Conservation (phyloP, 2,329 filamentous ascomycete species). For the Cucurbitaria berberidis region DNA sequence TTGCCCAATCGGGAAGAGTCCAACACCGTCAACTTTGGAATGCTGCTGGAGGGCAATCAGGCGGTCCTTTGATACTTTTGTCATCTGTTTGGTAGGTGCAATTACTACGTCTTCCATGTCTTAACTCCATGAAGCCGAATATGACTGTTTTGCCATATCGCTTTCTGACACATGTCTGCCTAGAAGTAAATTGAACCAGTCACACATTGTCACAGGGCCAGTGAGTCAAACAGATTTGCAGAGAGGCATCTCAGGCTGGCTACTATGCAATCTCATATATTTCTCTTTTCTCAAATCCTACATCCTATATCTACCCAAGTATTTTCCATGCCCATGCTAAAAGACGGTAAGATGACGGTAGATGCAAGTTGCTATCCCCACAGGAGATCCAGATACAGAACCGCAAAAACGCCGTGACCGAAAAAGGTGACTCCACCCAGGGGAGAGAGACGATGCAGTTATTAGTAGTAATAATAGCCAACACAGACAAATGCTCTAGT, state of each 20-base stretch:
- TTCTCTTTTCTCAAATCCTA: background rate
- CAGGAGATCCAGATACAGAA: constrained; percentile 2
- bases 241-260: background rate
- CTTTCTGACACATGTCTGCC: background rate
- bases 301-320: background rate
- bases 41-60: no score
- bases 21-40: background rate
- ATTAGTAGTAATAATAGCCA: constrained; percentile 14
- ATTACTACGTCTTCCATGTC: no score
- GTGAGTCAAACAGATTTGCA: background rate
- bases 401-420: constrained; percentile 10
- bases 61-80: no score
- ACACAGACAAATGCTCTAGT: constrained; percentile 1
- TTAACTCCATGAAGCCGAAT: no score
- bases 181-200: background rate
- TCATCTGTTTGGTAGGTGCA: no score
- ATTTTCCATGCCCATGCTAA: background rate
- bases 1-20: background rate
- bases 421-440: constrained; percentile 7
- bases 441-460: constrained; percentile 12
- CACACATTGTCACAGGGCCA: background rate
- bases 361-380: constrained; percentile 1
- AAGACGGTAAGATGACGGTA: background rate
- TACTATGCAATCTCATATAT: background rate
- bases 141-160: background rate